Conservation (phyloP, 176 grass and related monocot genomes). For the Zoysia japonica region DNA sequence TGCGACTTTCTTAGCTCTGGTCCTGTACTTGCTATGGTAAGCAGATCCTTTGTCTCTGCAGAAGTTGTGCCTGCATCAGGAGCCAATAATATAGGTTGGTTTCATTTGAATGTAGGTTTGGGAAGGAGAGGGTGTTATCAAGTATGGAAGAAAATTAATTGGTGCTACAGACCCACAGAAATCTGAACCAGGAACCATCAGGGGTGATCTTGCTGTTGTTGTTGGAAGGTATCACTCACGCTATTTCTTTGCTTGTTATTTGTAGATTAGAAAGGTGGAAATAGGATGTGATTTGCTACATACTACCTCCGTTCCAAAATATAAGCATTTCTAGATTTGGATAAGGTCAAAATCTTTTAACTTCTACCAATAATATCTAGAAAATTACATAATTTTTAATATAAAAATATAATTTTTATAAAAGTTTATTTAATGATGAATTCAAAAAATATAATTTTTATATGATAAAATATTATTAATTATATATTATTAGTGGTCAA, state of each 20-base stretch:
- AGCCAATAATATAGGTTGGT: neutral
- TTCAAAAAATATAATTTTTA: too few species aligned
- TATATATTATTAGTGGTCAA: too few species aligned
- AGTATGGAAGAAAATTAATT: constrained; percentile 88
- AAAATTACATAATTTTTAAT: too few species aligned
- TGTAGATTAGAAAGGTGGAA: constrained; percentile 1
- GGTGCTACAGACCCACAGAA: constrained; percentile 91
- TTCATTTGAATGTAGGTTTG: constrained; percentile 61
- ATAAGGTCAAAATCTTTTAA: too few species aligned
- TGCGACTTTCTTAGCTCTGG: constrained; percentile 93
- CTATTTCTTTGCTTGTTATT: neutral
- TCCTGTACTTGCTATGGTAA: constrained; percentile 93
- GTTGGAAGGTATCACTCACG: constrained; percentile 67
- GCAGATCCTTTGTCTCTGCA: neutral
- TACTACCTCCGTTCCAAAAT: too few species aligned
- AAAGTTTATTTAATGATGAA: too few species aligned
- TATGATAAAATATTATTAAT: too few species aligned
- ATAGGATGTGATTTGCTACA: neutral
- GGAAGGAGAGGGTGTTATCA: constrained; percentile 97
- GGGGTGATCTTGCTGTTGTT: constrained; percentile 84
- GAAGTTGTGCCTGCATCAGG: neutral
- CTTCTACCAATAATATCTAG: too few species aligned
- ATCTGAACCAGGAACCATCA: constrained; percentile 96
- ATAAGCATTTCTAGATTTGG: too few species aligned
- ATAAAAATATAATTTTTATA: too few species aligned